phyloP scores from a whole-genome alignment of 768 basidiomycete species.

The Suillus occidentalis region DNA sequence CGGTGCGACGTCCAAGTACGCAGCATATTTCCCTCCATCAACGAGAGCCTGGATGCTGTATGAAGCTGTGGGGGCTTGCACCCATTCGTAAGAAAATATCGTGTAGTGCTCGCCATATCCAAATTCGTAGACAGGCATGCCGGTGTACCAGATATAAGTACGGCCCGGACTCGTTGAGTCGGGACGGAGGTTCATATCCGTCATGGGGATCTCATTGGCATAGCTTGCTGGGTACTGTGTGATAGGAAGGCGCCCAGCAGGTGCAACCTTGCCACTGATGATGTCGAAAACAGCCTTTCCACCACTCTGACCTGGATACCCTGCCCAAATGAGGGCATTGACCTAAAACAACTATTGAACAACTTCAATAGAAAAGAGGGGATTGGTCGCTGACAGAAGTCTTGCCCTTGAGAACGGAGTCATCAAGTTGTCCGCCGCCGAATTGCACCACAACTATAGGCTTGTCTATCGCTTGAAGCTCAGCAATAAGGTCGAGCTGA shows the following conservation, averaged over 20 bases:
- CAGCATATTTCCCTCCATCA: conserved; percentile 17
- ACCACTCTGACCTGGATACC: conserved; percentile 39
- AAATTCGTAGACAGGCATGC: conserved; percentile 51
- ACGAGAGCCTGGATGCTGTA: conserved; percentile 46
- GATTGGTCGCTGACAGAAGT: conserved; percentile 31
- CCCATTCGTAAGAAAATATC: conserved; percentile 45
- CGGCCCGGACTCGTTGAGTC: conserved; percentile 49
- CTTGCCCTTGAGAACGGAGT: conserved; percentile 44
- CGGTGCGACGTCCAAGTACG: conserved; percentile 40
- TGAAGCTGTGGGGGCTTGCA: conserved; percentile 29
- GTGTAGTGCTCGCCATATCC: conserved; percentile 58
- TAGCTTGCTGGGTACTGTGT: conserved; percentile 57
- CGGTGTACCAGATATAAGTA: conserved; percentile 60
- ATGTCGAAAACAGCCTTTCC: conserved; percentile 55
- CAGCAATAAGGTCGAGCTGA: conserved; percentile 49
- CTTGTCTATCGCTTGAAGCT: conserved; percentile 47
- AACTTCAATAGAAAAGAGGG: neutral
- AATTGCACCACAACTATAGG: conserved; percentile 56
- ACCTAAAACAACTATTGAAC: conserved; percentile 34
- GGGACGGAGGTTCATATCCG: conserved; percentile 56
- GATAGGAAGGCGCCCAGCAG: conserved; percentile 53
- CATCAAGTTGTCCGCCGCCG: conserved; percentile 58
- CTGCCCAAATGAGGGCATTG: conserved; percentile 55
- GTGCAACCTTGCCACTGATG: conserved; percentile 49
- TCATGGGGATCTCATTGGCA: conserved; percentile 50